These are phyloP conservation scores for Mucor sp. DNA, from an alignment of 371 early-diverging fungal genomes.

Conservation along the genomic window DNA sequence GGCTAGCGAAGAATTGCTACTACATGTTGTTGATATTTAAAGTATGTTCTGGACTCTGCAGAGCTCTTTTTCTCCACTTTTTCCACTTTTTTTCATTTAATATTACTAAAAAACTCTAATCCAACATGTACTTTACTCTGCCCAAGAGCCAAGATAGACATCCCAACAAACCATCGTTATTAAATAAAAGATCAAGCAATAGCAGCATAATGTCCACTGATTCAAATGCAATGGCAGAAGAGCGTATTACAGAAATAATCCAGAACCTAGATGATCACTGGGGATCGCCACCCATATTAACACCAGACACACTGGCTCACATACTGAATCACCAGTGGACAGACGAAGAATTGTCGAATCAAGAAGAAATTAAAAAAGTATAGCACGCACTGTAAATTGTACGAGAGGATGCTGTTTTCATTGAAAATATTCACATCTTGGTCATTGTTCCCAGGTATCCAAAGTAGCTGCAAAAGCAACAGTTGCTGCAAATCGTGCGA, in stretches of 20 bases:
- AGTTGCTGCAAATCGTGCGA: not conserved
- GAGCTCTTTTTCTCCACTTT: not conserved
- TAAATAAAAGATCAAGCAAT: conserved; percentile 1
- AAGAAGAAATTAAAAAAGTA: conserved; percentile 16
- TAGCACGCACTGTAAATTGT: not conserved
- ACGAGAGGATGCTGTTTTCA: not conserved
- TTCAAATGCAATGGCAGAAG: conserved; percentile 14
- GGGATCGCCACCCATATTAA: conserved; percentile 35
- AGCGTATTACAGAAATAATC: conserved; percentile 28
- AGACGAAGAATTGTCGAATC: not conserved
- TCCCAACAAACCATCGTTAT: not conserved
- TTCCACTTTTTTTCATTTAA: conserved; percentile 4
- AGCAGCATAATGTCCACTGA: conserved; percentile 3
- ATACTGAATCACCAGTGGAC: conserved; percentile 31
- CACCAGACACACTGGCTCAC: conserved; percentile 30
- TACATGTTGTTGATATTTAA: conserved; percentile 5
- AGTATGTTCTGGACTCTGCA: not conserved
- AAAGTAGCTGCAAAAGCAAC: conserved; percentile 2
- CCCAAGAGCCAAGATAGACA: conserved; percentile 22
- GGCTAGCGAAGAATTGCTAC: not conserved
- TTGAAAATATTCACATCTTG: not conserved
- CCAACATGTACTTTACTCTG: conserved; percentile 25
- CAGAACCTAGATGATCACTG: conserved; percentile 35
- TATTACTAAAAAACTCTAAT: not conserved
- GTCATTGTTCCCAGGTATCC: not conserved